phyloP scores from a whole-genome alignment of 1,139 yeast species.

The Zygosaccharomyces pseudobailii region DNA sequence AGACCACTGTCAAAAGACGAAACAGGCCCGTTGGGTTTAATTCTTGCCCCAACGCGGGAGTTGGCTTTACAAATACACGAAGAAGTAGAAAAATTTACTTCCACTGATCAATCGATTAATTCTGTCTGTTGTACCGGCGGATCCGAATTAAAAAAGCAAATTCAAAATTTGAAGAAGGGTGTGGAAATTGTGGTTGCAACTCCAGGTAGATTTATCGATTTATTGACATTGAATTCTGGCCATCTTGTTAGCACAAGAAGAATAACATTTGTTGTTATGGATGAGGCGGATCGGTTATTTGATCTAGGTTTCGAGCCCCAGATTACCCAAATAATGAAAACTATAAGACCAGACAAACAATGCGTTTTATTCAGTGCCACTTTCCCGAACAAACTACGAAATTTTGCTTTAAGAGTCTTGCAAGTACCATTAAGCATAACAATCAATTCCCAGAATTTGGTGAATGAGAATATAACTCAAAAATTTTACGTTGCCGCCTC shows the following conservation, averaged over 20 bases:
- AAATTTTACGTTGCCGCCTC: slow-evolving; percentile 54
- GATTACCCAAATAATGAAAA: slow-evolving; percentile 71
- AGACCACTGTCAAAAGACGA: slow-evolving; percentile 48
- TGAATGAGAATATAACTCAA: slow-evolving; percentile 78
- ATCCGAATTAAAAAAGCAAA: slow-evolving; percentile 74
- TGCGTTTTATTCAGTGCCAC: slow-evolving; percentile 95
- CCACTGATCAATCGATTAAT: slow-evolving; percentile 41
- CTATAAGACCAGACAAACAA: slow-evolving; percentile 81
- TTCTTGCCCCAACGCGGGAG: slow-evolving; percentile 91
- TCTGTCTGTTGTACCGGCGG: slow-evolving; percentile 95
- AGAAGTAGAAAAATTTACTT: slow-evolving; percentile 59
- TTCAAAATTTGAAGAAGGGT: slow-evolving; percentile 73
- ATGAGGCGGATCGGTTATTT: slow-evolving; percentile 96
- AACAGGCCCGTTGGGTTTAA: slow-evolving; percentile 71
- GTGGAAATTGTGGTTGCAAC: slow-evolving; percentile 86
- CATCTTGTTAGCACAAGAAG: slow-evolving; percentile 64
- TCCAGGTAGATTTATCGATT: slow-evolving; percentile 91
- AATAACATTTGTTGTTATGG: slow-evolving; percentile 78
- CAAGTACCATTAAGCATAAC: slow-evolving; percentile 66
- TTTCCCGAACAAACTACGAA: slow-evolving; percentile 76
- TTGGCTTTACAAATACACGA: slow-evolving; percentile 77
- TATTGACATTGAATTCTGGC: slow-evolving; percentile 80
- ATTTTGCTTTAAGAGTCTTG: slow-evolving; percentile 62
- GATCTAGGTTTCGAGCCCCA: slow-evolving; percentile 99
- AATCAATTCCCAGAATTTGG: slow-evolving; percentile 79